Percentiles rank a stretch among this genome's conserved stretches.
Evolutionary conservation across 2,329 filamentous ascomycete genomes (phyloP).

Genomic region (Phialocephala subalpina): DNA sequence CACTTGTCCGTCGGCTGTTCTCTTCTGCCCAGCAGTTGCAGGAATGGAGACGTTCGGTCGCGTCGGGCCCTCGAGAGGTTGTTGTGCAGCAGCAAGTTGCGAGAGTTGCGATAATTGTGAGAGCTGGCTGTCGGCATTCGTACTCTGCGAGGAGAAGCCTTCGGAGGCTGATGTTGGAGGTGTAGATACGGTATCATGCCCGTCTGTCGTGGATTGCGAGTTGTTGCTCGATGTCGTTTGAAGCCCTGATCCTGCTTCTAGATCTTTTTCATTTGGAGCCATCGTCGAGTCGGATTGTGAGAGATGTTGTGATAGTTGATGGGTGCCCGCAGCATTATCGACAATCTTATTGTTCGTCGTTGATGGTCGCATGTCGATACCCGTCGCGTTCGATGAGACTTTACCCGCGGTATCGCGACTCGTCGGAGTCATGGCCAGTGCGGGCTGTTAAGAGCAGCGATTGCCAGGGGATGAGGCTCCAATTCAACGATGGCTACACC

Average conservation of each 20-base stretch:
- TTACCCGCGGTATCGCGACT: slow-evolving; percentile 32
- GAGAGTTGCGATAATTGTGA: slow-evolving; percentile 66
- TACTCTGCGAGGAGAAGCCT: slow-evolving; percentile 47
- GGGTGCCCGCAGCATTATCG: slow-evolving; percentile 26
- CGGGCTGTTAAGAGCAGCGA: slow-evolving; percentile 37
- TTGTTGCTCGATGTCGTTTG: slow-evolving; percentile 48
- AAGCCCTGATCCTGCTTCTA: slow-evolving; percentile 21
- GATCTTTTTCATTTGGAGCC: slow-evolving; percentile 19
- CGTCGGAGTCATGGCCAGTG: slow-evolving; percentile 25
- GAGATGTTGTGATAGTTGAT: slow-evolving; percentile 19
- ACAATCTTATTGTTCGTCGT: slow-evolving; percentile 35
- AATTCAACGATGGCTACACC: slow-evolving; percentile 25
- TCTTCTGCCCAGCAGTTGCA: slow-evolving; percentile 64
- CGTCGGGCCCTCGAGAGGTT: slow-evolving; percentile 40
- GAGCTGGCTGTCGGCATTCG: slow-evolving; percentile 57
- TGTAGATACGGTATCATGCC: slow-evolving; percentile 49
- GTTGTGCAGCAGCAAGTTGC: slow-evolving; percentile 62
- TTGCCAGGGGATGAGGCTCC: slow-evolving; percentile 40
- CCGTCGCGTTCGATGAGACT: slow-evolving; percentile 38
- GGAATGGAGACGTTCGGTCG: slow-evolving; percentile 34
- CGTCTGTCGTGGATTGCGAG: slow-evolving; percentile 54
- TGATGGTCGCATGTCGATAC: slow-evolving; percentile 34
- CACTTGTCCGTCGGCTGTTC: slow-evolving; percentile 78
- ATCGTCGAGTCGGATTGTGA: slow-evolving; percentile 22
- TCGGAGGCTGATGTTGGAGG: slow-evolving; percentile 47